Conservation (phyloP, 2,329 filamentous ascomycete genomes). For the Phyllachora maydis region DNA sequence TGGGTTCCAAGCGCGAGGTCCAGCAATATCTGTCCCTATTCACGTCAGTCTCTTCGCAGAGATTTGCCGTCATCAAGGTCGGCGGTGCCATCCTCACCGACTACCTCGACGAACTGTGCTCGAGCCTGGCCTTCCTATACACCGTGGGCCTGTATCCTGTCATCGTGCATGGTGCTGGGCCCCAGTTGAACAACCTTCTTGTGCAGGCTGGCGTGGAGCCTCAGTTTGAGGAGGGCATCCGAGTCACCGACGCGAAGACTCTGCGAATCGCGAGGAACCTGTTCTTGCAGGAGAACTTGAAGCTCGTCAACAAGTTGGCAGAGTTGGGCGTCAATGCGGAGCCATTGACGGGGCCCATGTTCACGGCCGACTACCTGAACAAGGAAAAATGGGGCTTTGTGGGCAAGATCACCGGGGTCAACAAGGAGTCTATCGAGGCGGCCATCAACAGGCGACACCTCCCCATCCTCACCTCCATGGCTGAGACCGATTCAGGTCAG, state of each 20-base stretch:
- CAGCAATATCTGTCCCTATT: constrained; percentile 97
- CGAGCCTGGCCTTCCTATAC: constrained; percentile 76
- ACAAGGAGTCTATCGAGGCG: constrained; percentile 75
- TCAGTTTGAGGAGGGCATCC: constrained; percentile 88
- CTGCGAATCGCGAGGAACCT: constrained; percentile 76
- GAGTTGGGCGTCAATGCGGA: constrained; percentile 74
- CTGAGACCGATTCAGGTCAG: constrained; percentile 77
- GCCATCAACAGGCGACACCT: constrained; percentile 82
- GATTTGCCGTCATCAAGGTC: constrained; percentile 97
- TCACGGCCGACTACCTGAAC: constrained; percentile 85
- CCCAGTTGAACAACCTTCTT: constrained; percentile 81
- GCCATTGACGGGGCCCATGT: constrained; percentile 75
- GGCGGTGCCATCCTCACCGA: constrained; percentile 91
- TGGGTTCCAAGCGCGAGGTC: constrained; percentile 87
- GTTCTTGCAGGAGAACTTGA: constrained; percentile 89
- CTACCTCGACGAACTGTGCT: constrained; percentile 78
- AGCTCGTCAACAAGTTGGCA: constrained; percentile 76
- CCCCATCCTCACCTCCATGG: constrained; percentile 90
- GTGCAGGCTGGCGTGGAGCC: constrained; percentile 85
- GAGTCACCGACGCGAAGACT: constrained; percentile 90
- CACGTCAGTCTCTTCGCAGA: constrained; percentile 86
- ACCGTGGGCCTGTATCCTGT: constrained; percentile 89
- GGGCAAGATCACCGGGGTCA: constrained; percentile 84
- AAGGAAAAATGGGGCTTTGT: constrained; percentile 93
- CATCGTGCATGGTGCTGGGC: constrained; percentile 86